A percentile compares a stretch with the other conserved stretches of the same genome.
These are phyloP conservation scores for Sequoiadendron giganteum DNA, from an alignment of 75 land plant genomes.

Conservation along the genomic window DNA sequence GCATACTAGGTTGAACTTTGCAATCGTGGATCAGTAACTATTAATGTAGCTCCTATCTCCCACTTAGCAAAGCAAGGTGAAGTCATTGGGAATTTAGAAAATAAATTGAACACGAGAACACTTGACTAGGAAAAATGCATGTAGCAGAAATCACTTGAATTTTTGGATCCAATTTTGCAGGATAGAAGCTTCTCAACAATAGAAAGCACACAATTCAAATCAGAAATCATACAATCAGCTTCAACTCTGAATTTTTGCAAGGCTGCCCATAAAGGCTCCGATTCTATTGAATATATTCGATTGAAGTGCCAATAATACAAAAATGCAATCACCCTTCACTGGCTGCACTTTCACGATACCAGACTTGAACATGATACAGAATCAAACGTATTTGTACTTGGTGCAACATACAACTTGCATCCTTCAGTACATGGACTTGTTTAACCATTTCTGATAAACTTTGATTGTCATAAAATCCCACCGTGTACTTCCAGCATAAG, in stretches of 20 bases:
- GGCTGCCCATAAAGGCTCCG: not conserved
- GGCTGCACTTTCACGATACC: not conserved
- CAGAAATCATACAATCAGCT: not conserved
- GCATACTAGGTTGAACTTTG: not conserved
- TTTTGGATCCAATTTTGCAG: not conserved
- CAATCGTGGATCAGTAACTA: not conserved
- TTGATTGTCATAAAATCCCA: not conserved
- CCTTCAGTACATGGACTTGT: slow-evolving; percentile 1
- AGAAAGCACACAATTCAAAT: not conserved
- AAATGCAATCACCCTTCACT: not conserved
- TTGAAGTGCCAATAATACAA: not conserved
- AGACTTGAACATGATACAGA: not conserved
- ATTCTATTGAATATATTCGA: not conserved
- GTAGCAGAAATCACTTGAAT: not conserved
- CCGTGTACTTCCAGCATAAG: slow-evolving; percentile 2
- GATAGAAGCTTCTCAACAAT: not conserved
- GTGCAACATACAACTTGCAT: not conserved
- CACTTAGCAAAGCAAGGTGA: not conserved
- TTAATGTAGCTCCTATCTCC: not conserved
- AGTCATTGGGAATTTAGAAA: not conserved
- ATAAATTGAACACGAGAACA: not conserved
- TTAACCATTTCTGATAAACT: not conserved
- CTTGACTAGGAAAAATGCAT: not conserved
- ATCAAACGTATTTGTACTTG: not conserved
- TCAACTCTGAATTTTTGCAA: not conserved